Evolutionary conservation across 495 filamentous ascomycete species (phyloP).

Genomic region (Parathielavia hyrcaniae): DNA sequence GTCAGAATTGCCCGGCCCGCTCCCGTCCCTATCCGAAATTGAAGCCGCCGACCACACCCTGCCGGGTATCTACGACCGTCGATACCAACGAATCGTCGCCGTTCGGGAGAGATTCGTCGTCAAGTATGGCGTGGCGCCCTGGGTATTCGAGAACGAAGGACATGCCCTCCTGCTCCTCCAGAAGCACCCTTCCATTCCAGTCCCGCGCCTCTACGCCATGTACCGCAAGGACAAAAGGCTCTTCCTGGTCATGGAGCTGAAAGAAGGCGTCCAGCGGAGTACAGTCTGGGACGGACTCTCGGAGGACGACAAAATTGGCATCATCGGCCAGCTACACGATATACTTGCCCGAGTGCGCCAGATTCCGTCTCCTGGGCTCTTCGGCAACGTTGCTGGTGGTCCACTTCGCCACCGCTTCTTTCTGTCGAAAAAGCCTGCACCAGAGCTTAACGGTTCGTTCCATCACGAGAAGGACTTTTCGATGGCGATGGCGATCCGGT

Average conservation of each 20-base stretch:
- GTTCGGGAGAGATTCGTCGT: not conserved
- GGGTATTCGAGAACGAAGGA: not conserved
- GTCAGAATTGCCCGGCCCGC: too few species aligned
- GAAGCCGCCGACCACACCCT: not conserved
- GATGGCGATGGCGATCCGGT: too few species aligned
- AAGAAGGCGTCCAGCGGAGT: not conserved
- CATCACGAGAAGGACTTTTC: too few species aligned
- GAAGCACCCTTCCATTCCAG: not conserved
- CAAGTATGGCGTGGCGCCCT: not conserved
- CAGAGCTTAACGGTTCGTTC: too few species aligned
- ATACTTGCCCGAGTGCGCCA: not conserved
- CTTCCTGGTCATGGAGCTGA: constrained; percentile 4
- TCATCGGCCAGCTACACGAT: not conserved
- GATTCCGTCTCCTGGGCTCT: not conserved
- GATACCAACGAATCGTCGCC: not conserved
- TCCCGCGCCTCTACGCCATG: not conserved
- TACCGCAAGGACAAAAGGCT: not conserved
- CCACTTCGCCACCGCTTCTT: too few species aligned
- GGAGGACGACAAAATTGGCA: not conserved
- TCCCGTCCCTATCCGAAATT: not conserved
- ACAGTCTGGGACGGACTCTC: not conserved
- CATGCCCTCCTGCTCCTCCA: not conserved
- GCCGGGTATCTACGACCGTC: not conserved
- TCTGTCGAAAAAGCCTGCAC: too few species aligned
- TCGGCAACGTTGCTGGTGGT: too few species aligned